These are phyloP conservation scores for Nigrospora sphaerica DNA, from an alignment of 2,329 filamentous ascomycete species.

Conservation along the genomic window DNA sequence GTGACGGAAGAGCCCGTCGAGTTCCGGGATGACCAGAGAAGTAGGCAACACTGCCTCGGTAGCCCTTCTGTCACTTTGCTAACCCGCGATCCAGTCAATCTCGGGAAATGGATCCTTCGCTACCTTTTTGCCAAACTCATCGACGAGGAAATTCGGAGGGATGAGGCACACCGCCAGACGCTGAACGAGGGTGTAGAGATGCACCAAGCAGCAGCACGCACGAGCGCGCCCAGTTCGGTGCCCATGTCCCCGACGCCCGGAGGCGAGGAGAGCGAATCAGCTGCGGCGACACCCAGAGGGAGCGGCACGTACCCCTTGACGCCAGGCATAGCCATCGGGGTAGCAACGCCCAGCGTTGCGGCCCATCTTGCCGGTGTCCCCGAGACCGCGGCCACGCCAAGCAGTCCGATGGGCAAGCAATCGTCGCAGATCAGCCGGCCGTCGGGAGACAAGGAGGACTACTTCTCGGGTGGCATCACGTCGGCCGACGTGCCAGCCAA, in stretches of 20 bases:
- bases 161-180: slow-evolving; percentile 64
- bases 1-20: slow-evolving; percentile 65
- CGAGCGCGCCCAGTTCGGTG: slow-evolving; percentile 55
- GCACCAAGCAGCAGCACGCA: slow-evolving; percentile 44
- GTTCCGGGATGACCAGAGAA: slow-evolving; percentile 89
- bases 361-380: slow-evolving; percentile 38
- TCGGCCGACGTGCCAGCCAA: slow-evolving; percentile 40
- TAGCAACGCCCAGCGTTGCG: slow-evolving; percentile 56
- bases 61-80: slow-evolving; percentile 3
- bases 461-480: slow-evolving; percentile 62
- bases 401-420: slow-evolving; percentile 46
- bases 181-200: slow-evolving; percentile 59
- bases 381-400: slow-evolving; percentile 35
- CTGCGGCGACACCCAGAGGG: slow-evolving; percentile 53
- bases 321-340: slow-evolving; percentile 70
- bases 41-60: slow-evolving; percentile 38
- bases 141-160: slow-evolving; percentile 81
- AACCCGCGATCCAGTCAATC: slow-evolving; percentile 61
- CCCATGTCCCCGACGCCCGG: slow-evolving; percentile 29
- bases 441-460: slow-evolving; percentile 64
- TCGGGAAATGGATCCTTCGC: slow-evolving; percentile 92
- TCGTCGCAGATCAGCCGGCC: slow-evolving; percentile 49
- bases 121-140: slow-evolving; percentile 87
- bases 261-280: slow-evolving; percentile 35
- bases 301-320: slow-evolving; percentile 62